Evolutionary conservation across 208 protist species (phyloP).

Genomic region (Wallacemonas sp.): DNA sequence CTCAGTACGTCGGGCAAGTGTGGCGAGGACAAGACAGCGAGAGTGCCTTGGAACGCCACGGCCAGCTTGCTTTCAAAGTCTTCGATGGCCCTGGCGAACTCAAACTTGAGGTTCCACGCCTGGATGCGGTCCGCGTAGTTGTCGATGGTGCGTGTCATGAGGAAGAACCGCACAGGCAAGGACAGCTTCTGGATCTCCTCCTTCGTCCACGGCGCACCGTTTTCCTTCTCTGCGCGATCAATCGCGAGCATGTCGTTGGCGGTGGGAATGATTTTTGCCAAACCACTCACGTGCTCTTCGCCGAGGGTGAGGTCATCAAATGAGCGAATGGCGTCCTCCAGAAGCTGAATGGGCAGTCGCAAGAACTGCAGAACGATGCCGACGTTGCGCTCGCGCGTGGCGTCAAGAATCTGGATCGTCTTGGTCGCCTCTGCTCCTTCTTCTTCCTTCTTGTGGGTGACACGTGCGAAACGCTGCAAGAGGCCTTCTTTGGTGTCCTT

Average conservation of each 20-base stretch:
- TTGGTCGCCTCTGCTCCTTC: constrained; percentile 4
- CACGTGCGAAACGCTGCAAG: constrained; percentile 27
- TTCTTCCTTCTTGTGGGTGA: constrained; percentile 20
- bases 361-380: constrained; percentile 77
- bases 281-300: constrained; percentile 57
- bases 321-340: constrained; percentile 65
- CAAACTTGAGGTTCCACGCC: constrained; percentile 70
- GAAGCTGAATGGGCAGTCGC: constrained; percentile 69
- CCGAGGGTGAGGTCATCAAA: constrained; percentile 78
- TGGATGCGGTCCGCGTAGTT: constrained; percentile 66
- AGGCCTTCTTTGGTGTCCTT: constrained; percentile 21
- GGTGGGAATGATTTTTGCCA: constrained; percentile 71
- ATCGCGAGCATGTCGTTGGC: constrained; percentile 53
- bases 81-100: constrained; percentile 42
- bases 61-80: constrained; percentile 58
- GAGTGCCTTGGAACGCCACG: constrained; percentile 27
- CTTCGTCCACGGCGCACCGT: constrained; percentile 36
- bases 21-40: constrained; percentile 38
- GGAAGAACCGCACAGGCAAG: constrained; percentile 58
- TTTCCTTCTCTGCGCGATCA: constrained; percentile 28
- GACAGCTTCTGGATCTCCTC: constrained; percentile 49
- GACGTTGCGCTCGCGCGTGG: constrained; percentile 65
- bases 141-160: constrained; percentile 74
- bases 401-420: constrained; percentile 31
- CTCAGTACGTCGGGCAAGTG: constrained; percentile 57